Evolutionary conservation across 345 rosid genomes (phyloP), one percentile per base, ranked within the genome.

Genomic region (Gossypium raimondii): DNA sequence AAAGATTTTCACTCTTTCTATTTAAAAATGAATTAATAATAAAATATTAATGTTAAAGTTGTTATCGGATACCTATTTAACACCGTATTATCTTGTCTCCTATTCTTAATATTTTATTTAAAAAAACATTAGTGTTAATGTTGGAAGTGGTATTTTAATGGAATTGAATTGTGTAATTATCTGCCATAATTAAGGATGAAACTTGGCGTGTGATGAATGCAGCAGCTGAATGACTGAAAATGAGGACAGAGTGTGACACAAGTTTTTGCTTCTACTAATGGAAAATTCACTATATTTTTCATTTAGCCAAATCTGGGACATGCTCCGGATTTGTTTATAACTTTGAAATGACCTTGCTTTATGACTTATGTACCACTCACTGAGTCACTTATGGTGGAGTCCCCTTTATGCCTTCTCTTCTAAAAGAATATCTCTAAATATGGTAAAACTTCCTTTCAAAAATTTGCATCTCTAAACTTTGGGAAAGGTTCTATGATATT

Each of bases 331-430:
- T 64, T 57, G 52, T 57, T 69, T 9, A 56, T 57, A 51, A 27
- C 20, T 44, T 45, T 71, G 76, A 73, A 66, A 59, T 73, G 82
- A 76, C 78, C 10, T 53, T 47, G 68, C 48, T 56, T 20, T 56
- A 56, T 56, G 61, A 53, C 72, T 53, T 56, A 24, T 11, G 63
- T 4, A 59, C 20, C 51, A 68, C 65, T 67, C 41, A 24, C 47
- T 70, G 60, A 63, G 16, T 29, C 57, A 58, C 29, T 4, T 5
- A 10, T 51, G 74, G 67, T 62, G 75, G 75, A 76, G 81, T 45
- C 38, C 51, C 57, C 75, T 66, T 82, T 78, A 48, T 65, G 62
- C 66, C 27, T 34, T 61, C 53, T 47, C 34, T 47, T 44, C 51
- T 18, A 50, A 45, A 67, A 45, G 70, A 45, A 65, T 65, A 22